Base-by-base conservation (phyloP, 768 basidiomycete species). In the Amanita brunnescens region DNA sequence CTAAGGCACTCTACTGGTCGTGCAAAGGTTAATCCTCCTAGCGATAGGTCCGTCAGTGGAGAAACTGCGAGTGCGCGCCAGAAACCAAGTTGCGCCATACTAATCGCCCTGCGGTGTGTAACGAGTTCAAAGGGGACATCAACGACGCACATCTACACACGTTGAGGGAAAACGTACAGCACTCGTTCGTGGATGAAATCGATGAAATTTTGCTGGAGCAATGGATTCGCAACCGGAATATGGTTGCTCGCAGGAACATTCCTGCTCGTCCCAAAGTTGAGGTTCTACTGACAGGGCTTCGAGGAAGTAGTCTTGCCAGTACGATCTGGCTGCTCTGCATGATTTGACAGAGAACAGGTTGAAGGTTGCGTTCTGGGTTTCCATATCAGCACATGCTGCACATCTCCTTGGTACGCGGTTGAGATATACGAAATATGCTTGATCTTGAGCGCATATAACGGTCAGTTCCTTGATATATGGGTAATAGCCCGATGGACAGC, bases 21-120 rank as follows among this genome's bases (percentile, higher is more conserved):
- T 32, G 47, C 55, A 56, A 35, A 56, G 53, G 35, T 53, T 56
- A 3, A 52, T 56, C 55, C 55, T 52, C 2, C 54, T 55, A 43
- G 48, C 37, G 16, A 38, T 30, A 8, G 12, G 5, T 8, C 21
- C 21, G 8, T 42, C 7, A 35, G 9, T 14, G 2, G 34, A 6
- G 26, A 24, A 39, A n/a, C n/a, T n/a, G 23, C n/a, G 26, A 7
- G 26, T 29, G 3, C 26, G 7, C 7, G 18, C 2, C 14, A 44
- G 29, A 7, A 12, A 2, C 16, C n/a, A 14, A 33, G 44, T 39
- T 39, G 49, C 52, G 55, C 51, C 9, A 53, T 47, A 14, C 53
- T 56, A 26, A 56, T 35, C 5, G 47, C 41, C 55, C 55, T 53
- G 18, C 42, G 34, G 14, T 44, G 34, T 8, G 39, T 40, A 7